Percentiles rank a stretch among this genome's conserved stretches.
Conservation (phyloP, 805 yeast species). For the Starmerella gropengiesseri region DNA sequence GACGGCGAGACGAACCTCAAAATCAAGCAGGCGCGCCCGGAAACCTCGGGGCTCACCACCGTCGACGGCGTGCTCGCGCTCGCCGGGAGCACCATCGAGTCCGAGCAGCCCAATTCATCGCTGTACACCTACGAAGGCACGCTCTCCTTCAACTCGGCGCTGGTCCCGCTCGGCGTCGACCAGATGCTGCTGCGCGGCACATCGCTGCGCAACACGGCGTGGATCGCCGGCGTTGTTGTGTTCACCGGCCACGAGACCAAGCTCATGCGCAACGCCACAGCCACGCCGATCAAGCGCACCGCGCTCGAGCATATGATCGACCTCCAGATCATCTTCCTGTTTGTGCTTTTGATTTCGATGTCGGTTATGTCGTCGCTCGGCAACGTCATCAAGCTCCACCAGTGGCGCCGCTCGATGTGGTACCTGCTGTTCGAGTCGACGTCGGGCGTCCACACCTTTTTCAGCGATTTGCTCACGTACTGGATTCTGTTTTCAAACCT, state of each 20-base stretch:
- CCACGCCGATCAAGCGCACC: slow-evolving; percentile 93
- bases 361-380: slow-evolving; percentile 79
- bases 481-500: slow-evolving; percentile 94
- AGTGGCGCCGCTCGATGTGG: slow-evolving; percentile 41
- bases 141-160: slow-evolving; percentile 33
- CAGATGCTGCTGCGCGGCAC: slow-evolving; percentile 93
- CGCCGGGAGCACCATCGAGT: slow-evolving; percentile 46
- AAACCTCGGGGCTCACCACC: slow-evolving; percentile 62
- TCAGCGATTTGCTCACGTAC: slow-evolving; percentile 77
- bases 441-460: slow-evolving; percentile 59
- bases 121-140: slow-evolving; percentile 94
- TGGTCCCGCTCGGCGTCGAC: slow-evolving; percentile 72
- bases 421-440: slow-evolving; percentile 63
- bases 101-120: slow-evolving; percentile 91
- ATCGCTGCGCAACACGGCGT: slow-evolving; percentile 81
- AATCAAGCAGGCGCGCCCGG: slow-evolving; percentile 77
- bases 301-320: slow-evolving; percentile 94
- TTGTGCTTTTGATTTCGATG: slow-evolving; percentile 63
- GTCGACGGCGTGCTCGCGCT: slow-evolving; percentile 47
- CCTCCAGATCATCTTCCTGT: slow-evolving; percentile 78
- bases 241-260: slow-evolving; percentile 98
- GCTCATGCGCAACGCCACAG: slow-evolving; percentile 96
- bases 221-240: slow-evolving; percentile 88
- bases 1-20: slow-evolving; percentile 97
- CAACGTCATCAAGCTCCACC: slow-evolving; percentile 60